Percentiles rank a stretch among this genome's conserved stretches.
These are phyloP conservation scores for Friedmanniomyces endolithicus DNA, from an alignment of 495 filamentous ascomycete genomes.

Conservation along the genomic window DNA sequence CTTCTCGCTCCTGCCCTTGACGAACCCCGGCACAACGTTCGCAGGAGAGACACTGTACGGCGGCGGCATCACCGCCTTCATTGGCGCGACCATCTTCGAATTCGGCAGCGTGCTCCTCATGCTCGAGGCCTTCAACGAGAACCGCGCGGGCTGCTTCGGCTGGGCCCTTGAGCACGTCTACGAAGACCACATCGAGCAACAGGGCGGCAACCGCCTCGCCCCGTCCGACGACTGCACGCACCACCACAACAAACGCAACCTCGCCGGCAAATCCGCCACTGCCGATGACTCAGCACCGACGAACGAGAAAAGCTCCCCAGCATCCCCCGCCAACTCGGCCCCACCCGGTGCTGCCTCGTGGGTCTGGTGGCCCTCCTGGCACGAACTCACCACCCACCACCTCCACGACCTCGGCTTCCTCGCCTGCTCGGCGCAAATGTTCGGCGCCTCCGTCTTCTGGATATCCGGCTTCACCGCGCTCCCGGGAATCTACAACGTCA, in stretches of 20 bases:
- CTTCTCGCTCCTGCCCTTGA: constrained; percentile 52
- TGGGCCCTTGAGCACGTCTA: constrained; percentile 39
- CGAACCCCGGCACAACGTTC: constrained; percentile 43
- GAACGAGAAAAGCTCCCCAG: constrained; percentile 2
- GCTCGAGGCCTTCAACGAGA: constrained; percentile 58
- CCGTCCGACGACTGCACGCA: constrained; percentile 30
- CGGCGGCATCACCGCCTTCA: constrained; percentile 51
- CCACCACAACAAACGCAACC: constrained; percentile 45
- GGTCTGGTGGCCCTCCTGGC: constrained; percentile 48
- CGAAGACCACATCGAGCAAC: constrained; percentile 3
- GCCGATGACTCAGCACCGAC: background rate
- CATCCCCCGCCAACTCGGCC: constrained; percentile 8
- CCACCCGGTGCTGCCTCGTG: constrained; percentile 28
- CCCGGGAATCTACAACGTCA: constrained; percentile 42
- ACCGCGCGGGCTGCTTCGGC: constrained; percentile 54
- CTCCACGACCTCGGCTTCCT: constrained; percentile 57
- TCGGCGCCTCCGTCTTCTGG: constrained; percentile 57
- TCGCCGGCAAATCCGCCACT: constrained; percentile 28
- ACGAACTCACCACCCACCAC: constrained; percentile 50
- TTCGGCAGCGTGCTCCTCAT: constrained; percentile 52
- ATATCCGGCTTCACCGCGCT: constrained; percentile 54
- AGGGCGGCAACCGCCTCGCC: background rate
- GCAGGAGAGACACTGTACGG: constrained; percentile 37
- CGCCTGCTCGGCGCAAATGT: constrained; percentile 47
- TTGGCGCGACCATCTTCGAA: constrained; percentile 60